Percentiles rank a stretch among this genome's conserved stretches.
These are phyloP conservation scores for Exophiala calicioides DNA, from an alignment of 2,329 filamentous ascomycete genomes.

Conservation along the genomic window DNA sequence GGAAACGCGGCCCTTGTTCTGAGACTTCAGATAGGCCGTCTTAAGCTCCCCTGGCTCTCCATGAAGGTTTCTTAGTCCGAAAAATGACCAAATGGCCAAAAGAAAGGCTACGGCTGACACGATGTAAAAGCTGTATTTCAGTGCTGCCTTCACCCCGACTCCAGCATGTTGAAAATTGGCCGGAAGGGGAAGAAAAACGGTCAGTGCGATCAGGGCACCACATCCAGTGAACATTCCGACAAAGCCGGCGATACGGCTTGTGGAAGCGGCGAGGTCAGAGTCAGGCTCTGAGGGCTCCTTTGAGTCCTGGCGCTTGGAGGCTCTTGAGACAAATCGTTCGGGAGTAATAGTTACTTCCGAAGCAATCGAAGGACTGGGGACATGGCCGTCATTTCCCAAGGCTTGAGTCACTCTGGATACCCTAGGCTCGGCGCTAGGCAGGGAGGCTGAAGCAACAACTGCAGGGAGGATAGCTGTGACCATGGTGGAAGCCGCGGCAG, in stretches of 20 bases:
- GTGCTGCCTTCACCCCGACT: conserved; percentile 70
- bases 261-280: conserved; percentile 39
- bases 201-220: conserved; percentile 81
- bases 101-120: conserved; percentile 72
- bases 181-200: conserved; percentile 82
- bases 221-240: conserved; percentile 92
- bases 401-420: conserved; percentile 5
- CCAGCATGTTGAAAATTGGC: conserved; percentile 73
- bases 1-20: background rate
- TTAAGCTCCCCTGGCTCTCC: conserved; percentile 80
- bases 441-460: conserved; percentile 42
- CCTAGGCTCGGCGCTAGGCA: conserved; percentile 24
- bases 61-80: conserved; percentile 68
- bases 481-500: conserved; percentile 95
- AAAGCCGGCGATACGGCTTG: conserved; percentile 74
- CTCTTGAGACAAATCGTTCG: conserved; percentile 41
- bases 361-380: conserved; percentile 54
- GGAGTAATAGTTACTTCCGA: conserved; percentile 63
- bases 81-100: conserved; percentile 72
- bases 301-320: conserved; percentile 13
- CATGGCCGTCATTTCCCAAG: conserved; percentile 38
- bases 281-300: conserved; percentile 18
- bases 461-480: conserved; percentile 89
- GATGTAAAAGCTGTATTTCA: conserved; percentile 84
- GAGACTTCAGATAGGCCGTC: background rate